These are phyloP conservation scores for Perkinsus olseni DNA, from an alignment of 169 alveolate genomes.

Conservation along the genomic window DNA sequence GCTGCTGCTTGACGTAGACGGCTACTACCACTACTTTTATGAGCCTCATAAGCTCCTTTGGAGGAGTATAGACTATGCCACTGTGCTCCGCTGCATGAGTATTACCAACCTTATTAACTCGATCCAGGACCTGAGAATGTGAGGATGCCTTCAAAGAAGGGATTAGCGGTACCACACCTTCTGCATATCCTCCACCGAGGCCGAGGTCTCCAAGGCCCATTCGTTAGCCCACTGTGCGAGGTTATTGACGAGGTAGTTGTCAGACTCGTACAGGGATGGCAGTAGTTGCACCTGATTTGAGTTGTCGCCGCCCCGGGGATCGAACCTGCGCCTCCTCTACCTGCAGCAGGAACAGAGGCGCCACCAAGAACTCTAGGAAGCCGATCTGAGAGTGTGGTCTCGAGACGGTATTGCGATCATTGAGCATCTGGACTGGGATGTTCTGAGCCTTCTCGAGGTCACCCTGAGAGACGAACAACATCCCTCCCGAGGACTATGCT, in stretches of 20 bases:
- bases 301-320: background rate
- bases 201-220: background rate
- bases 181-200: background rate
- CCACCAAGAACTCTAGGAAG: conserved; percentile 57
- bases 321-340: background rate
- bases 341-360: conserved; percentile 37
- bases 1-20: too few species aligned
- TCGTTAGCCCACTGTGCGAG: background rate
- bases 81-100: background rate
- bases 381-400: conserved; percentile 61
- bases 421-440: conserved; percentile 53
- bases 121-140: background rate
- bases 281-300: background rate
- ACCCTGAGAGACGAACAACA: conserved; percentile 41
- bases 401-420: conserved; percentile 59
- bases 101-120: background rate
- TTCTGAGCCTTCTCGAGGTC: conserved; percentile 61
- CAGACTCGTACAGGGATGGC: background rate
- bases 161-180: background rate
- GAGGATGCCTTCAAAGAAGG: background rate
- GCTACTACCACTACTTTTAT: background rate
- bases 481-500: background rate
- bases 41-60: background rate
- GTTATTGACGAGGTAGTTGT: background rate
- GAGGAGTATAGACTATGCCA: background rate